A percentile compares a stretch with the other conserved stretches of the same genome.
These are phyloP conservation scores for Exophiala bonariae DNA, from an alignment of 2,329 filamentous ascomycete species.

Conservation along the genomic window DNA sequence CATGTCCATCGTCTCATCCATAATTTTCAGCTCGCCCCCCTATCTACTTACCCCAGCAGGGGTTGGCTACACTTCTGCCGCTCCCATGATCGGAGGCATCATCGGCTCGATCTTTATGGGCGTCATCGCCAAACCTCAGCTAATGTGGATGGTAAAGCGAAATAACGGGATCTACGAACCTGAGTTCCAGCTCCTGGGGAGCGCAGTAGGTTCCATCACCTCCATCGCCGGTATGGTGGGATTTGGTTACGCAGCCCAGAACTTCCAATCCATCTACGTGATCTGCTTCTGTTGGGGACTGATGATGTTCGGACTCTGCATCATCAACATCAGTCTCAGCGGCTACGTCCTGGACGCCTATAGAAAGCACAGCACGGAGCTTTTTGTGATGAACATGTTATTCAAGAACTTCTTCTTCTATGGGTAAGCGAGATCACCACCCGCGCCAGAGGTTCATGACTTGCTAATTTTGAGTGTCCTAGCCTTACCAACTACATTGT, in stretches of 20 bases:
- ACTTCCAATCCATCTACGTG: constrained; percentile 64
- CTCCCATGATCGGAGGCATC: constrained; percentile 79
- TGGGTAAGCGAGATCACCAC: constrained; percentile 29
- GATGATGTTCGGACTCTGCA: constrained; percentile 83
- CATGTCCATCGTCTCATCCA: not conserved
- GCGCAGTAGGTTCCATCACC: constrained; percentile 76
- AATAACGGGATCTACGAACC: constrained; percentile 87
- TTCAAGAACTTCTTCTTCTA: constrained; percentile 96
- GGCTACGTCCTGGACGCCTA: constrained; percentile 92
- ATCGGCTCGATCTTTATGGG: constrained; percentile 75
- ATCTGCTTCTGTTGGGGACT: constrained; percentile 78
- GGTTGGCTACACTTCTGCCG: constrained; percentile 83
- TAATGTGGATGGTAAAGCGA: constrained; percentile 66
- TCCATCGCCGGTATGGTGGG: constrained; percentile 77
- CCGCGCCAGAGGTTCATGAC: no score
- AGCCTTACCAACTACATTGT: constrained; percentile 1
- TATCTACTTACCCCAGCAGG: constrained; percentile 77
- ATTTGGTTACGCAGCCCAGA: constrained; percentile 71
- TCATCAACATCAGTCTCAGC: constrained; percentile 74
- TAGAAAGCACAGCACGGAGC: constrained; percentile 81
- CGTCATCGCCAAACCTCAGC: constrained; percentile 70
- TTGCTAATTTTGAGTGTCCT: not conserved
- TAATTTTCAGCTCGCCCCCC: constrained; percentile 50
- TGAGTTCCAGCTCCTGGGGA: constrained; percentile 82
- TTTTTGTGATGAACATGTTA: constrained; percentile 82